Conservation (phyloP, 2,329 filamentous ascomycete species). For the Pseudocercospora fijiensis region DNA sequence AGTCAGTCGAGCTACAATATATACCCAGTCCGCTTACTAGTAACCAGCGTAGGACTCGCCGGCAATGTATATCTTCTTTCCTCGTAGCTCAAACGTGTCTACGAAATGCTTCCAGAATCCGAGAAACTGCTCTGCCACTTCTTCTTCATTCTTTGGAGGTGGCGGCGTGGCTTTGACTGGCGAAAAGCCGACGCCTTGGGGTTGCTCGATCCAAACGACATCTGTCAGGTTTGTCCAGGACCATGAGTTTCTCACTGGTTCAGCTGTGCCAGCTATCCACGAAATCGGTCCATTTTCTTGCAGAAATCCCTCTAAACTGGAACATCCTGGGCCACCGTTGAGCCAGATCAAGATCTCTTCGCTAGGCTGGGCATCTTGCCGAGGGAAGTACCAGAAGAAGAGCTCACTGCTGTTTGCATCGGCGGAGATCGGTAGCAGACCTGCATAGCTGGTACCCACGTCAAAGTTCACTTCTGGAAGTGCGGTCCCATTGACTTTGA, state of each 20-base stretch:
- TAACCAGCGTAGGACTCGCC: conserved; percentile 27
- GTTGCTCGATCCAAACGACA: conserved; percentile 65
- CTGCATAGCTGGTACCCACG: conserved; percentile 35
- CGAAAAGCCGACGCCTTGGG: conserved; percentile 50
- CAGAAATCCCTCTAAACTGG: conserved; percentile 24
- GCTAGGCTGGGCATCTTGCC: conserved; percentile 17
- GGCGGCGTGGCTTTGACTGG: conserved; percentile 40
- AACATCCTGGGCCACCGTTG: conserved; percentile 30
- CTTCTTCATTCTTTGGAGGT: conserved; percentile 44
- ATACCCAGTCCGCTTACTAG: background rate
- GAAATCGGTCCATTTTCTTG: conserved; percentile 37
- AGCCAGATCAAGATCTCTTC: conserved; percentile 13
- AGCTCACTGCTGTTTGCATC: conserved; percentile 36
- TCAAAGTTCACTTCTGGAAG: conserved; percentile 39
- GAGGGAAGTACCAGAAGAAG: conserved; percentile 53
- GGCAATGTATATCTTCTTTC: conserved; percentile 47
- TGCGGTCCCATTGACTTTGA: conserved; percentile 27
- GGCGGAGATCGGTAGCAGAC: conserved; percentile 35
- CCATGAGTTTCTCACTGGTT: conserved; percentile 46
- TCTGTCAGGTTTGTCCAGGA: conserved; percentile 65
- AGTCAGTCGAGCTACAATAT: background rate
- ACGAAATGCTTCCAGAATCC: conserved; percentile 54
- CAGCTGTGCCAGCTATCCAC: conserved; percentile 45
- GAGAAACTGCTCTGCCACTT: conserved; percentile 45
- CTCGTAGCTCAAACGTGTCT: conserved; percentile 49